These are phyloP conservation scores for Neurospora pannonica DNA, from an alignment of 495 filamentous ascomycete genomes.

Conservation along the genomic window DNA sequence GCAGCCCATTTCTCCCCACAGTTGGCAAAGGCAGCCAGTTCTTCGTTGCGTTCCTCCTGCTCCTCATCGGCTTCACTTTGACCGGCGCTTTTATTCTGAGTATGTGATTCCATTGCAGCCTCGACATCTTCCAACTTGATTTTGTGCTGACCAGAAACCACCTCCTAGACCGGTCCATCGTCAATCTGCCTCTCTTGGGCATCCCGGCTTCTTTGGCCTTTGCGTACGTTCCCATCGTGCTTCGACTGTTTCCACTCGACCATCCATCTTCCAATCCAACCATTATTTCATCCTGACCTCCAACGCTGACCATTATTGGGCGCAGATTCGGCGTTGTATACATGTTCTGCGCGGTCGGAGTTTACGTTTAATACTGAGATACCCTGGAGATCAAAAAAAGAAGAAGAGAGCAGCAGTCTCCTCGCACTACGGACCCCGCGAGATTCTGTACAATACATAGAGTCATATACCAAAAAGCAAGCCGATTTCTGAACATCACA, in stretches of 20 bases:
- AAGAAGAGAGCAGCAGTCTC: conserved; percentile 1
- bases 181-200: conserved; percentile 67
- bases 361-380: conserved; percentile 70
- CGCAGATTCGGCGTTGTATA: conserved; percentile 86
- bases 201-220: conserved; percentile 80
- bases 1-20: conserved; percentile 71
- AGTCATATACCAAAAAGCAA: conserved; percentile 10
- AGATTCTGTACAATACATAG: conserved; percentile 34
- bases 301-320: background rate
- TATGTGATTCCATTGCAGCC: conserved; percentile 36
- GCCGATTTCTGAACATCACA: background rate
- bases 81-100: conserved; percentile 73
- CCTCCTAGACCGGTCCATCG: conserved; percentile 71
- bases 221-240: conserved; percentile 53
- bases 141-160: background rate
- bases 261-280: background rate
- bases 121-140: background rate
- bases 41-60: conserved; percentile 66
- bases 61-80: conserved; percentile 56
- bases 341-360: conserved; percentile 96
- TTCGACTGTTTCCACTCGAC: background rate
- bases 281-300: background rate
- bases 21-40: conserved; percentile 80
- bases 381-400: conserved; percentile 25
- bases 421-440: conserved; percentile 6